phyloP scores from a whole-genome alignment of 768 basidiomycete species.

The Mycena epipterygia region DNA sequence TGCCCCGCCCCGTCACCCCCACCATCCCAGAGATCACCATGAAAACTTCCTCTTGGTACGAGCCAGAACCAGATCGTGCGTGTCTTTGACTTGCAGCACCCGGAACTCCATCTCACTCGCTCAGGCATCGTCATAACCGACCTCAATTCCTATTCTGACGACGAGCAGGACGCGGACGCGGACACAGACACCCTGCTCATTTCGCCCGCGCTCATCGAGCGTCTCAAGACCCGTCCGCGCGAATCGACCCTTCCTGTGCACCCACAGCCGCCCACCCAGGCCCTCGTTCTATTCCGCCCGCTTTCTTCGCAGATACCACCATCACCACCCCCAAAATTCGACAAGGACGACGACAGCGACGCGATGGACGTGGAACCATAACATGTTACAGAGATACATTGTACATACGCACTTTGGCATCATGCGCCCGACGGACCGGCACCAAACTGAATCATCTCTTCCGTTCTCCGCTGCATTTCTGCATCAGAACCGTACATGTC shows the following conservation, averaged over 20 bases:
- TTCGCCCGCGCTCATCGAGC: conserved; percentile 60
- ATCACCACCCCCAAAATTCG: neutral
- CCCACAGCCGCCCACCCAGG: conserved; percentile 55
- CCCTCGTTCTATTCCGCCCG: conserved; percentile 70
- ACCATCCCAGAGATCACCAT: conserved; percentile 68
- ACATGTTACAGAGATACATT: conserved; percentile 31
- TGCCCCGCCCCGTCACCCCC: conserved; percentile 32
- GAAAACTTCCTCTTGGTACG: conserved; percentile 76
- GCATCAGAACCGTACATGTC: conserved; percentile 50
- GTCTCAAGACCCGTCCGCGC: conserved; percentile 52
- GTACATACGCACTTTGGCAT: conserved; percentile 36
- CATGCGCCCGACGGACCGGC: conserved; percentile 49
- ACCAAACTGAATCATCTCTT: conserved; percentile 65
- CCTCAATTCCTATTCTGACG: conserved; percentile 64
- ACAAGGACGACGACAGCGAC: conserved; percentile 48
- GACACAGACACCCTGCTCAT: conserved; percentile 52
- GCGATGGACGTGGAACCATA: conserved; percentile 67
- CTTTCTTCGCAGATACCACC: conserved; percentile 41
- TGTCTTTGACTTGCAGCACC: conserved; percentile 33
- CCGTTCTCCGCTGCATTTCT: conserved; percentile 58
- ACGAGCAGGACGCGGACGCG: conserved; percentile 57
- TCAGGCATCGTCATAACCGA: conserved; percentile 77
- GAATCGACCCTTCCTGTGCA: conserved; percentile 38
- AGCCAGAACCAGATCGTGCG: conserved; percentile 78
- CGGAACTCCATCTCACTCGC: conserved; percentile 18